Percentiles rank a stretch among this genome's conserved stretches.
These are phyloP conservation scores for Phialocephala sp. DNA, from an alignment of 2,329 filamentous ascomycete genomes.

Conservation along the genomic window DNA sequence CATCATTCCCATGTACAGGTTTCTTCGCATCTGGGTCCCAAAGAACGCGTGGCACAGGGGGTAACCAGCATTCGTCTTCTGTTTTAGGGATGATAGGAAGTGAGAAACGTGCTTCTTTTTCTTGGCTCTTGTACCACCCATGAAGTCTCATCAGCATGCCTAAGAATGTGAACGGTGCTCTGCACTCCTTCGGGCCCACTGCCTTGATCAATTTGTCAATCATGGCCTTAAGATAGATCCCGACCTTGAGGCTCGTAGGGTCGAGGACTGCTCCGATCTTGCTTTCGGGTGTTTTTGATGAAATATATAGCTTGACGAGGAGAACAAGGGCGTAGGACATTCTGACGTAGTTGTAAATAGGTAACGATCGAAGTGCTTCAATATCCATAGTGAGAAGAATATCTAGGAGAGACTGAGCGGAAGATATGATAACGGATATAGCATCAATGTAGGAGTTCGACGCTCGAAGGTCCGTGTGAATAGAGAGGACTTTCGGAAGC, in stretches of 20 bases:
- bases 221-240: conserved; percentile 69
- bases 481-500: conserved; percentile 35
- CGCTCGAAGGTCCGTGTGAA: conserved; percentile 31
- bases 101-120: conserved; percentile 45
- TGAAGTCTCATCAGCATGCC: conserved; percentile 70
- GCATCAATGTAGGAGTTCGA: conserved; percentile 54
- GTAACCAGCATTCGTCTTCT: conserved; percentile 29
- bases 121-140: conserved; percentile 62
- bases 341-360: conserved; percentile 56
- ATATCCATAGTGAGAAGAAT: conserved; percentile 52
- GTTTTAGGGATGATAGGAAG: conserved; percentile 16
- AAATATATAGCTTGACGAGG: conserved; percentile 61
- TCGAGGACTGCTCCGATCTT: conserved; percentile 71
- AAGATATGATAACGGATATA: conserved; percentile 54
- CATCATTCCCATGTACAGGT: background rate
- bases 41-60: conserved; percentile 45
- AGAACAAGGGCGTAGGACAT: conserved; percentile 58
- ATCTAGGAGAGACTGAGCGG: conserved; percentile 56
- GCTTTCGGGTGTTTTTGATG: conserved; percentile 63
- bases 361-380: conserved; percentile 50
- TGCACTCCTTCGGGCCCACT: conserved; percentile 64
- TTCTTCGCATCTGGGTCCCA: background rate
- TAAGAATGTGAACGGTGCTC: conserved; percentile 70
- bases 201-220: conserved; percentile 69
- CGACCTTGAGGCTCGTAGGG: conserved; percentile 64